Evolutionary conservation across 73 alveolate genomes (phyloP).

Genomic region (Effrenium voratum): DNA sequence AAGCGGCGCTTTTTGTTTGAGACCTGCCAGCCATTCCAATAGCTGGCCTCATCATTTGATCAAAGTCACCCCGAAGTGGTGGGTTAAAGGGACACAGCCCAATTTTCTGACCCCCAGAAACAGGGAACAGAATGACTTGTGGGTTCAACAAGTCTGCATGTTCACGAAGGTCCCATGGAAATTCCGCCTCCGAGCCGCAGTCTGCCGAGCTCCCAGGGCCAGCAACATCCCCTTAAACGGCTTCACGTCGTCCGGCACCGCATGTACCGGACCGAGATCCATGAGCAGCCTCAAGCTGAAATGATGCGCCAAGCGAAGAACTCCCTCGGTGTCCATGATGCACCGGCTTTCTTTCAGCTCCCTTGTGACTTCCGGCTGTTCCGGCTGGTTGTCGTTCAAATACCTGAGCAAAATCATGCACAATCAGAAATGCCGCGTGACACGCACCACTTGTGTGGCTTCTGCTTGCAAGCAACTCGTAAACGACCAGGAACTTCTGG

Average conservation of each 20-base stretch:
- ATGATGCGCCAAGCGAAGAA: background rate
- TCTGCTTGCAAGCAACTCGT: too few species aligned
- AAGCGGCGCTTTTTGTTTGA: too few species aligned
- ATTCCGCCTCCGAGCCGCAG: background rate
- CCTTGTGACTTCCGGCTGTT: background rate
- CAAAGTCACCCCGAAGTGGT: too few species aligned
- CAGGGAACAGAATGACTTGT: background rate
- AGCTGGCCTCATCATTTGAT: too few species aligned
- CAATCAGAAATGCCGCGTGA: too few species aligned
- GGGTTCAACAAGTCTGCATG: too few species aligned
- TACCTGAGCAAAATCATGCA: too few species aligned
- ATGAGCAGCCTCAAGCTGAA: constrained; percentile 41
- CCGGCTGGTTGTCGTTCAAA: too few species aligned
- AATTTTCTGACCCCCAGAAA: background rate
- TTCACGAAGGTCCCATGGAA: too few species aligned
- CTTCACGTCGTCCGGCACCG: constrained; percentile 30
- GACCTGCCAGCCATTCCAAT: too few species aligned
- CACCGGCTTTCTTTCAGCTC: background rate
- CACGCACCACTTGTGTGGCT: too few species aligned
- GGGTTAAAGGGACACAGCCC: too few species aligned
- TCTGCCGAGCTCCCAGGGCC: constrained; percentile 23
- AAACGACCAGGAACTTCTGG: background rate
- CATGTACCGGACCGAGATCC: constrained; percentile 18
- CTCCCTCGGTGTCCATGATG: background rate
- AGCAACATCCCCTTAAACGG: background rate